Evolutionary conservation across 768 basidiomycete species (phyloP), one percentile per base, ranked within the genome.

Genomic region (Calocybe gangraenosa): DNA sequence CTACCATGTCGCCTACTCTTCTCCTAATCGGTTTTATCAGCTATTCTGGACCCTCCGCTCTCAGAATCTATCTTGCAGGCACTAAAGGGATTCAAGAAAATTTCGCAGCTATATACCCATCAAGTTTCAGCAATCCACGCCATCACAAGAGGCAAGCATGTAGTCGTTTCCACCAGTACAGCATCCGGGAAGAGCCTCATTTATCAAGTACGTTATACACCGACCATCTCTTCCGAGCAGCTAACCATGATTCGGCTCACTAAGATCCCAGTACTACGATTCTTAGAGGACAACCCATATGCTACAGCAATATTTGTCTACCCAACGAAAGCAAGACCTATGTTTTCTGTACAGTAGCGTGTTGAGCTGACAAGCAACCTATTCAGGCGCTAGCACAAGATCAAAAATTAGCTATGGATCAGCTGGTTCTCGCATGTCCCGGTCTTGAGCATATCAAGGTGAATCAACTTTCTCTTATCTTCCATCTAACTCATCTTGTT

Each of bases 111-210:
- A 14, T 95, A 92, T 44, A 81, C 63, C 9, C 76, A 78, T 46
- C 92, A 94, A 65, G 78, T 79, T 9, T 68, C 69, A 19, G 87
- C 92, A 2, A 83, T 94, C 49, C 74, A 79, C 50, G 74, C 80
- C 0, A 67, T 92, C 8, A 63, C 68, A 11, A 55, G 59, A 40
- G 76, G 77, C 6, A 75, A 75, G 44, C 72, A 91, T 61, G 89
- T 92, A 19, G 87, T 94, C 28, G 87, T 93, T 21, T 92, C 90
- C 3, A 94, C 92, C 0, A 85, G 84, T 51, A 95, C 92, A 7
- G 91, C 92, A 6, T 92, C 89, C 3, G 90, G 90, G 2, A 92
- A 92, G 66, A 91, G 87, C 64, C 67, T 91, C 11, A 89, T 92
- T 34, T 92, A 91, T 60, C 89, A 92, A 69, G 88, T 83, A 46